A percentile compares a stretch with the other conserved stretches of the same genome.
phyloP scores from a whole-genome alignment of 2,329 filamentous ascomycete genomes.

The Periconia macrospinosa region DNA sequence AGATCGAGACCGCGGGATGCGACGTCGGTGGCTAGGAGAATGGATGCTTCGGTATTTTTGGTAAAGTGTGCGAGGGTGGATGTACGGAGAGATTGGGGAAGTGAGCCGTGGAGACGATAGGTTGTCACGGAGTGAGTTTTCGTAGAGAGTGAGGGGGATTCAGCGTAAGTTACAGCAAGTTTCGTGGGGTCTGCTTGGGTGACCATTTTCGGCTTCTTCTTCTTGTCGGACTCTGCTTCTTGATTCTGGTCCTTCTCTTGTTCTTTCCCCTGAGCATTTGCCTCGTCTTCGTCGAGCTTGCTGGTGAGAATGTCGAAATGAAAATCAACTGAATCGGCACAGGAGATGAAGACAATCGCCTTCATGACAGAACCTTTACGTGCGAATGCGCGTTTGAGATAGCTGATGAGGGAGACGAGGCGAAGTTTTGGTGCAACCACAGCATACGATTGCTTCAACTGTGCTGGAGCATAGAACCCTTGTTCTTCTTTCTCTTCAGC shows the following conservation, averaged over 20 bases:
- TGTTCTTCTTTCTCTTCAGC: conserved; percentile 50
- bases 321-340: conserved; percentile 95
- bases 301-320: conserved; percentile 81
- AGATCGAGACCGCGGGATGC: conserved; percentile 94
- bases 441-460: conserved; percentile 89
- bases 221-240: conserved; percentile 20
- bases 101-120: conserved; percentile 87
- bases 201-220: conserved; percentile 45
- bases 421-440: conserved; percentile 88
- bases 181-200: conserved; percentile 44
- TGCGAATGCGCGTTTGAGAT: conserved; percentile 84
- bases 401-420: conserved; percentile 81
- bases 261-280: conserved; percentile 23
- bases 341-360: conserved; percentile 94
- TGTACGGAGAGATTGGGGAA: conserved; percentile 84
- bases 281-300: conserved; percentile 35
- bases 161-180: conserved; percentile 61
- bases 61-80: conserved; percentile 82
- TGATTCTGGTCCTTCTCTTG: conserved; percentile 31
- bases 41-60: conserved; percentile 70
- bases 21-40: conserved; percentile 93
- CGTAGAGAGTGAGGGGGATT: conserved; percentile 72
- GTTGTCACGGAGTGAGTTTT: conserved; percentile 76
- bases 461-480: conserved; percentile 80
- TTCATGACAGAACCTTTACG: conserved; percentile 93